Conservation (phyloP, 805 yeast genomes). For the Ogataea methylovora region DNA sequence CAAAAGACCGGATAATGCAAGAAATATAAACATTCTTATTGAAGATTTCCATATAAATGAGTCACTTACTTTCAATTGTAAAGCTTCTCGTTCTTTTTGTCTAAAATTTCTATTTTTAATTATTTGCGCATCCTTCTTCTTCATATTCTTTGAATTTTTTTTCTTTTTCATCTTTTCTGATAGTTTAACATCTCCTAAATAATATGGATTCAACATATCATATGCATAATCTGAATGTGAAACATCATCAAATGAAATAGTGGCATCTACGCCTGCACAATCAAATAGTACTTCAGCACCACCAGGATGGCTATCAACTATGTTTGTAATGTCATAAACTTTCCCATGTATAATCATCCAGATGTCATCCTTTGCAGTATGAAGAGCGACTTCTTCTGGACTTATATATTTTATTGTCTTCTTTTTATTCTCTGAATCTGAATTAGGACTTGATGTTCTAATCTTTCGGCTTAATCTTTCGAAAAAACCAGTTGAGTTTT, state of each 20-base stretch:
- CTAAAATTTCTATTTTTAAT: too few species aligned
- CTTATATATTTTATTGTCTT: background rate
- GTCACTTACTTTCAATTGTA: conserved; percentile 3
- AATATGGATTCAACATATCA: conserved; percentile 76
- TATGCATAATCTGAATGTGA: conserved; percentile 78
- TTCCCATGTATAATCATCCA: conserved; percentile 70
- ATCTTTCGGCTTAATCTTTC: too few species aligned
- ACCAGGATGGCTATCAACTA: conserved; percentile 67
- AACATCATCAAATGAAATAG: conserved; percentile 58
- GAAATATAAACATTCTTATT: conserved; percentile 8
- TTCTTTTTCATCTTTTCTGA: conserved; percentile 44
- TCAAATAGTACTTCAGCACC: conserved; percentile 78
- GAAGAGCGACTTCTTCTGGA: conserved; percentile 37
- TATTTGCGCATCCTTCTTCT: conserved; percentile 4
- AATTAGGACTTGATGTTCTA: too few species aligned
- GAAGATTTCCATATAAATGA: conserved; percentile 6
- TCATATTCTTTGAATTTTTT: conserved; percentile 4
- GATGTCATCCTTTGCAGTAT: conserved; percentile 42
- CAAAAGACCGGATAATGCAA: conserved; percentile 19
- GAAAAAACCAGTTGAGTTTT: too few species aligned
- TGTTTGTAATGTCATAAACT: conserved; percentile 54
- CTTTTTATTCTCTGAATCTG: too few species aligned
- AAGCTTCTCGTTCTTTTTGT: too few species aligned
- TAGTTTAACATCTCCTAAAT: conserved; percentile 56
- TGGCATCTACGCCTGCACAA: conserved; percentile 76